A percentile compares a stretch with the other conserved stretches of the same genome.
Conservation (phyloP, 2,329 filamentous ascomycete genomes). For the Apiospora phragmitis region DNA sequence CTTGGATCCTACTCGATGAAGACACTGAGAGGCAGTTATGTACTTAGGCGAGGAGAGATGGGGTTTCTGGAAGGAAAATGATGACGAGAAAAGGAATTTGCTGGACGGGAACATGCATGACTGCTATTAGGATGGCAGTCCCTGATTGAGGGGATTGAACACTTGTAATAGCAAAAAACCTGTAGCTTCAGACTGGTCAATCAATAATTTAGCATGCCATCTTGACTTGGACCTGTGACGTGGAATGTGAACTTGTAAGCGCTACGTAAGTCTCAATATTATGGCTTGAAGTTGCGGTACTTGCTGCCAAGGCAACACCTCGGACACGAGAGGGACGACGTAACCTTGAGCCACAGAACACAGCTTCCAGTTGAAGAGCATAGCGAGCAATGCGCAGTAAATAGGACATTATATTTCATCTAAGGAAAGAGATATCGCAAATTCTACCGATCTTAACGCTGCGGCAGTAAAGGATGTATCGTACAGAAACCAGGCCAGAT, state of each 20-base stretch:
- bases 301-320: not conserved
- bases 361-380: not conserved
- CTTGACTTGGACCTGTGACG: not conserved
- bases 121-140: not conserved
- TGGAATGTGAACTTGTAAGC: not conserved
- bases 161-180: not conserved
- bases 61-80: too few species aligned
- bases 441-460: not conserved
- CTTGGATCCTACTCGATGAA: not conserved
- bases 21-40: too few species aligned
- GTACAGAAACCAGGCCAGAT: not conserved
- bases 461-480: constrained; percentile 1
- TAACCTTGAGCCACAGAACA: not conserved
- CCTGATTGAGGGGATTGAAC: not conserved
- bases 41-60: too few species aligned
- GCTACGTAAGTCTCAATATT: not conserved
- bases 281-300: not conserved
- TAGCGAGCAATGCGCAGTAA: not conserved
- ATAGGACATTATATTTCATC: not conserved
- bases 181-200: not conserved
- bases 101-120: too few species aligned
- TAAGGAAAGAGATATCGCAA: not conserved
- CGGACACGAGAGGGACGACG: accelerated
- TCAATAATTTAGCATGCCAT: not conserved
- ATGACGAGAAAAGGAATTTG: too few species aligned